Evolutionary conservation across 2,329 filamentous ascomycete genomes (phyloP).

Genomic region (Escovopsis sp.): DNA sequence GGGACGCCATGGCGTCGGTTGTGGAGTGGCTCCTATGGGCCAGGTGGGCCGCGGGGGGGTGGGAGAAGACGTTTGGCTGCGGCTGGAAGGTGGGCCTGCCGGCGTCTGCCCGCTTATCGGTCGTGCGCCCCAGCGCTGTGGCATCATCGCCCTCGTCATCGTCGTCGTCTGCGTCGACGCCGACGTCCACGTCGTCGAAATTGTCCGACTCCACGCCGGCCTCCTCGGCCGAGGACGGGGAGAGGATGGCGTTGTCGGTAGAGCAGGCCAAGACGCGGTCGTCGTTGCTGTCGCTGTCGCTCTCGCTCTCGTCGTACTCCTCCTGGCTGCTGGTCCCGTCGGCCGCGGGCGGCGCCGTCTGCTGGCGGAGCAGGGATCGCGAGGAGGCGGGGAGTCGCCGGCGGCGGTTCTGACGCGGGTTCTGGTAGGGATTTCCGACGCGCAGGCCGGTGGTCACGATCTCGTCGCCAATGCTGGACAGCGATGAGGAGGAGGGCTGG

Average conservation of each 20-base stretch:
- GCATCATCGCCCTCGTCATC: constrained; percentile 56
- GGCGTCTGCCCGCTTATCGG: too few relatives aligned
- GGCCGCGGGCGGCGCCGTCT: constrained; percentile 22
- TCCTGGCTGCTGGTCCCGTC: constrained; percentile 64
- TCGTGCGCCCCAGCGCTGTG: constrained; percentile 57
- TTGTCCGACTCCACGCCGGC: constrained; percentile 28
- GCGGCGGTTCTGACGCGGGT: constrained; percentile 26
- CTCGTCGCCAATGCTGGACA: constrained; percentile 74
- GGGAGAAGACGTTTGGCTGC: constrained; percentile 83
- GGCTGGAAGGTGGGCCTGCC: constrained; percentile 50
- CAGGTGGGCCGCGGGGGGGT: constrained; percentile 45
- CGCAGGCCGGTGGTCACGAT: constrained; percentile 80
- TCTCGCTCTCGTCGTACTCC: constrained; percentile 88
- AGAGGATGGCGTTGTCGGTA: constrained; percentile 28
- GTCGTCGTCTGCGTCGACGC: constrained; percentile 27
- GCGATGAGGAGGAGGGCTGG: constrained; percentile 81
- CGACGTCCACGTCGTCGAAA: constrained; percentile 44
- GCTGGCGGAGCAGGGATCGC: constrained; percentile 22
- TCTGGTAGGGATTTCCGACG: constrained; percentile 46
- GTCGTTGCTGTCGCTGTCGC: constrained; percentile 79
- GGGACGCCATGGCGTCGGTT: constrained; percentile 26
- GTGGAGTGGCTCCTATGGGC: constrained; percentile 34
- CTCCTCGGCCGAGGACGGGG: constrained; percentile 21
- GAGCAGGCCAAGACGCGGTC: constrained; percentile 51
- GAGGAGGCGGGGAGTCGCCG: constrained; percentile 29